phyloP scores from a whole-genome alignment of 345 rosid genomes.

The Euphorbia peplus region DNA sequence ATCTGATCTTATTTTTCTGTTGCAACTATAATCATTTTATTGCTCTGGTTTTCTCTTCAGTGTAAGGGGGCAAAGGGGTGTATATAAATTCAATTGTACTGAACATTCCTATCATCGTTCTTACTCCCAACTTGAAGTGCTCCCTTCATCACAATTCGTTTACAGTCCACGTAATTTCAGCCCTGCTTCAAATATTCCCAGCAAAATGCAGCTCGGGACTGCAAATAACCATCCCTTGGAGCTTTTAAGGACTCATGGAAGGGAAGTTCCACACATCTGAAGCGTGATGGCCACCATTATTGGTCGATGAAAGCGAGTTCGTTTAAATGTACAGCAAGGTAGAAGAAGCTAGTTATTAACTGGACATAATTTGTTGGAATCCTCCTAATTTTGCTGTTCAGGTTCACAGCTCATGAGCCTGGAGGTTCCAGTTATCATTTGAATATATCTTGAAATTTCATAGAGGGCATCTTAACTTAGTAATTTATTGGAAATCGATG shows the following conservation, averaged over 20 bases:
- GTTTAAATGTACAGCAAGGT: conserved; percentile 3
- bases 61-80: conserved; percentile 16
- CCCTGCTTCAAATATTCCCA: conserved; percentile 28
- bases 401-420: background rate
- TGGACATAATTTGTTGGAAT: background rate
- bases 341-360: conserved; percentile 7
- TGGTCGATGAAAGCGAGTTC: conserved; percentile 1
- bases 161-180: conserved; percentile 24
- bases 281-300: background rate
- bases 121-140: conserved; percentile 18
- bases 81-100: conserved; percentile 14
- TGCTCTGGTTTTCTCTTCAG: conserved; percentile 9
- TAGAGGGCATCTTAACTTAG: background rate
- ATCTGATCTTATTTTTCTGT: conserved; percentile 1
- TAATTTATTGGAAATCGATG: background rate
- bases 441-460: background rate
- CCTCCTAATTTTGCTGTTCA: background rate
- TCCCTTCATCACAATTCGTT: conserved; percentile 8
- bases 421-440: background rate
- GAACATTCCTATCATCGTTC: conserved; percentile 20
- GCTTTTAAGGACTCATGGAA: conserved; percentile 28
- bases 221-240: conserved; percentile 34
- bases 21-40: background rate
- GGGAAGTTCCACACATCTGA: conserved; percentile 26
- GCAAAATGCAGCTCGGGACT: conserved; percentile 23